These are phyloP conservation scores for Ustilago lituana DNA, from an alignment of 1,284 basidiomycete genomes.

Conservation along the genomic window DNA sequence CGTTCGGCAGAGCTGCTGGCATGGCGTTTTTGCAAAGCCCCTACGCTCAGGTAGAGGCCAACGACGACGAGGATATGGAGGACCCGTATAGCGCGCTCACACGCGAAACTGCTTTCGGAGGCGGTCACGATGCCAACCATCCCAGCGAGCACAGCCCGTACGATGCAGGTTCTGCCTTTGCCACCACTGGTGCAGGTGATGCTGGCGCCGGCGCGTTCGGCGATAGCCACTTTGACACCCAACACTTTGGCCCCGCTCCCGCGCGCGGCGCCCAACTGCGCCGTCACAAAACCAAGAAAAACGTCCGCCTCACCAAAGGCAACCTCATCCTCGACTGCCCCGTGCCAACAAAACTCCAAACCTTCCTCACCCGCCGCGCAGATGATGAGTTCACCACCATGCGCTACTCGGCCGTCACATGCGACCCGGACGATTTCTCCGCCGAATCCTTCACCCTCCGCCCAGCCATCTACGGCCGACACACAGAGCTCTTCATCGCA, in stretches of 20 bases:
- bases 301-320: conserved; percentile 66
- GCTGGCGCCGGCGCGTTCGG: conserved; percentile 25
- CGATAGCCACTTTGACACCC: conserved; percentile 50
- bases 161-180: conserved; percentile 2
- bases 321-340: conserved; percentile 68
- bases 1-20: conserved; percentile 16
- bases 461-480: conserved; percentile 80
- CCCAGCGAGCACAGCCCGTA: conserved; percentile 10
- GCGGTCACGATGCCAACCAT: not conserved
- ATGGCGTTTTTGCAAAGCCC: conserved; percentile 29
- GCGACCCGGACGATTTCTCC: conserved; percentile 84
- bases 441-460: conserved; percentile 82
- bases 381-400: conserved; percentile 85
- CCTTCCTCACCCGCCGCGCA: conserved; percentile 79
- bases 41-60: conserved; percentile 20
- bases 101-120: conserved; percentile 28
- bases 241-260: conserved; percentile 65
- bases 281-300: conserved; percentile 68
- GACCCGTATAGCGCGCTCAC: conserved; percentile 26
- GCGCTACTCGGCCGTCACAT: conserved; percentile 67
- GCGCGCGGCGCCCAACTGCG: conserved; percentile 60
- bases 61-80: conserved; percentile 22
- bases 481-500: conserved; percentile 82
- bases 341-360: conserved; percentile 64
- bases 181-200: not conserved